These are phyloP conservation scores for Anthracocystis panici-leucophaei DNA, from an alignment of 1,284 basidiomycete species.

Conservation along the genomic window DNA sequence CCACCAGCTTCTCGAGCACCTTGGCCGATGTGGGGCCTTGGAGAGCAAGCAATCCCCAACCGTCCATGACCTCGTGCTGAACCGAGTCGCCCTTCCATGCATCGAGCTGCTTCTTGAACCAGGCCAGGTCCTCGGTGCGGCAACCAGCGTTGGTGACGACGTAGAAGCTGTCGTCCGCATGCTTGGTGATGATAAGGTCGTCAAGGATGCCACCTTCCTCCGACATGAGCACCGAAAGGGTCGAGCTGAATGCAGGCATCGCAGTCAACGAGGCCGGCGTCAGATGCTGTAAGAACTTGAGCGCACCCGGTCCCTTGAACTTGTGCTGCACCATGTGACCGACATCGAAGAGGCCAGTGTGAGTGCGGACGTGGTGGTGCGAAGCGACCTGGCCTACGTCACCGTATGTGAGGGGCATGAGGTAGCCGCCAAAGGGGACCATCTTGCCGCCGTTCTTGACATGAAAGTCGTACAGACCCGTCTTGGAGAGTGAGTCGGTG, in stretches of 20 bases:
- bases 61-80: conserved; percentile 83
- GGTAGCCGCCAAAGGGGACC: conserved; percentile 95
- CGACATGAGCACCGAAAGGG: conserved; percentile 86
- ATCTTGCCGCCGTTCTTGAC: conserved; percentile 87
- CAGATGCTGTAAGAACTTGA: conserved; percentile 84
- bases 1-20: conserved; percentile 77
- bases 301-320: conserved; percentile 69
- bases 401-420: conserved; percentile 89
- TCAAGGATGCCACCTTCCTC: conserved; percentile 93
- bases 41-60: conserved; percentile 88
- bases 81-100: conserved; percentile 74
- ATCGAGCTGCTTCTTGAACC: conserved; percentile 78
- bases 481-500: conserved; percentile 69
- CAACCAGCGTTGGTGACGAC: conserved; percentile 96
- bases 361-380: conserved; percentile 87
- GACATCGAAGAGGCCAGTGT: conserved; percentile 93
- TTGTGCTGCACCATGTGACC: conserved; percentile 85
- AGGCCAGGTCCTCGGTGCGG: conserved; percentile 82
- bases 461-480: conserved; percentile 92
- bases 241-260: conserved; percentile 80
- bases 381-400: conserved; percentile 79
- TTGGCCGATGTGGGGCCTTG: conserved; percentile 88
- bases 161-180: conserved; percentile 77
- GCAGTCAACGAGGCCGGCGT: conserved; percentile 74
- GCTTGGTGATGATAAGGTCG: conserved; percentile 76